Percentiles rank a stretch among this genome's conserved stretches.
Evolutionary conservation across 495 filamentous ascomycete genomes (phyloP).

Genomic region (Glonium stellatum): DNA sequence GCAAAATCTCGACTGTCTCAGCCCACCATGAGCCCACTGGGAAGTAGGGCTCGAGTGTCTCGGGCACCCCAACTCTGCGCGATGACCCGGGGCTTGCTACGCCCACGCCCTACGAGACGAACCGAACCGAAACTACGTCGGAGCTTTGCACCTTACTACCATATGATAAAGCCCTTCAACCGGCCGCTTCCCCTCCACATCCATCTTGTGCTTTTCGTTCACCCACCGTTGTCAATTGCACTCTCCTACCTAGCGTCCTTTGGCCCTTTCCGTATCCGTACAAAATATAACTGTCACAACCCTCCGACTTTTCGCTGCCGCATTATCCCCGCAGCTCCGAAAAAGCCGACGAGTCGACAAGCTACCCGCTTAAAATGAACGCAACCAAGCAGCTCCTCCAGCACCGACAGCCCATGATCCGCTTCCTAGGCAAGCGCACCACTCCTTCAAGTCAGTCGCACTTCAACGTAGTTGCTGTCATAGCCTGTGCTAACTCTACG

Average conservation of each 20-base stretch:
- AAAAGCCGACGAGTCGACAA: neutral
- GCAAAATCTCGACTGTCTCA: neutral
- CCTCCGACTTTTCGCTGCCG: constrained; percentile 1
- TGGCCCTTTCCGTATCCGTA: neutral
- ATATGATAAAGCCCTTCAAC: too few relatives aligned
- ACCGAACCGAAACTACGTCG: too few relatives aligned
- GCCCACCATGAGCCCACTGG: neutral
- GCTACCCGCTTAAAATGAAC: constrained; percentile 29
- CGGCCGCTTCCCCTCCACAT: too few relatives aligned
- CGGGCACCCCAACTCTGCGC: too few relatives aligned
- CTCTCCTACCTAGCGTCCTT: neutral
- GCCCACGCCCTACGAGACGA: too few relatives aligned
- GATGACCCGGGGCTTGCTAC: too few relatives aligned
- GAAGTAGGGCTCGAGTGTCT: too few relatives aligned
- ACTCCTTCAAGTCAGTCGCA: constrained; percentile 59
- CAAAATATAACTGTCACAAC: neutral
- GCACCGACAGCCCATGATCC: constrained; percentile 56
- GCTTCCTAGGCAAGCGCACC: constrained; percentile 83
- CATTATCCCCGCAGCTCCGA: constrained; percentile 6
- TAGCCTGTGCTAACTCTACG: constrained; percentile 13
- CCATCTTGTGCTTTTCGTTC: too few relatives aligned
- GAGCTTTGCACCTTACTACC: too few relatives aligned
- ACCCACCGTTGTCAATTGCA: neutral
- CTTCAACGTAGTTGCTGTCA: neutral
- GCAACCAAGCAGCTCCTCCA: constrained; percentile 33